phyloP scores from a whole-genome alignment of 805 yeast genomes.

The Hanseniaspora thailandica region DNA sequence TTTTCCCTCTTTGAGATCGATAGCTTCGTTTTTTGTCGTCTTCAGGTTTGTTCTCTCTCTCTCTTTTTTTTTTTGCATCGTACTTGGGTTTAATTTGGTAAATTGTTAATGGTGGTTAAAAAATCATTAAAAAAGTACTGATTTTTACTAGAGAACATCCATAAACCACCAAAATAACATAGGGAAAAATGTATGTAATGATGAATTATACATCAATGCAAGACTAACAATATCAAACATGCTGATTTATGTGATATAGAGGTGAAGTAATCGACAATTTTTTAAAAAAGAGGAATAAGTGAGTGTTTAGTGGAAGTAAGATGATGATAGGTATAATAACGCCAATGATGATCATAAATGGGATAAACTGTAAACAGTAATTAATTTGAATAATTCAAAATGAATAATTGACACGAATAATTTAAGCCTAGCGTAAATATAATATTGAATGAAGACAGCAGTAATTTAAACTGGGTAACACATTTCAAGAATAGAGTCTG shows the following conservation, averaged over 20 bases:
- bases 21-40: not conserved
- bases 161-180: constrained; percentile 14
- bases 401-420: no score
- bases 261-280: not conserved
- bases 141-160: not conserved
- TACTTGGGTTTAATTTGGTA: not conserved
- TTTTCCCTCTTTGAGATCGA: not conserved
- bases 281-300: not conserved
- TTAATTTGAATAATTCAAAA: no score
- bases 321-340: no score
- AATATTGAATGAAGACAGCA: no score
- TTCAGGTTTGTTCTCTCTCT: not conserved
- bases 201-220: not conserved
- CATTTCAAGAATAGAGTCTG: no score
- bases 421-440: no score
- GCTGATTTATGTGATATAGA: not conserved
- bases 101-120: not conserved
- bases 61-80: not conserved
- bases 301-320: no score
- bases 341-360: no score
- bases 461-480: no score
- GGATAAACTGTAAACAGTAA: no score
- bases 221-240: not conserved
- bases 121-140: not conserved
- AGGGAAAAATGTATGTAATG: constrained; percentile 15